Evolutionary conservation across 2,329 filamentous ascomycete genomes (phyloP).

Genomic region (Monosporascus ibericus): DNA sequence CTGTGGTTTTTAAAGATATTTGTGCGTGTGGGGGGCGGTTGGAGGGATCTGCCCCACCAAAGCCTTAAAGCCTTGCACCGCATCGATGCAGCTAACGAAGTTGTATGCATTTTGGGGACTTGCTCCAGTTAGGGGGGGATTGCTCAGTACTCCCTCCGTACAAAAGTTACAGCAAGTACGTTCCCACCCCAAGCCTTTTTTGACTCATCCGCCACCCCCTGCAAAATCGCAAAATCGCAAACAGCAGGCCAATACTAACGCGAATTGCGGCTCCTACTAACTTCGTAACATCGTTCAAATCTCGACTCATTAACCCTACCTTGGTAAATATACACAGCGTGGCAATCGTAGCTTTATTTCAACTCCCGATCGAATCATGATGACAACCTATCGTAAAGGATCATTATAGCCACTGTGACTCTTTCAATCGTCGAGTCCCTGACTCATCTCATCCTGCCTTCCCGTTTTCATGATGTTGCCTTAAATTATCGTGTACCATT

Average conservation of each 20-base stretch:
- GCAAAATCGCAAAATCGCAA: not conserved
- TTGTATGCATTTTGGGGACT: not conserved
- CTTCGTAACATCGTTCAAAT: too few relatives aligned
- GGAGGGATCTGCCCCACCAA: not conserved
- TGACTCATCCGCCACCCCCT: not conserved
- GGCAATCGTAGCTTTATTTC: too few relatives aligned
- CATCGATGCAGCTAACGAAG: not conserved
- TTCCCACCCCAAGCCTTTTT: not conserved
- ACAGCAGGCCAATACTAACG: not conserved
- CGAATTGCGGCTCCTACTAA: too few relatives aligned
- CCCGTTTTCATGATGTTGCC: not conserved
- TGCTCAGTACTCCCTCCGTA: too few relatives aligned
- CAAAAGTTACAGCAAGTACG: too few relatives aligned
- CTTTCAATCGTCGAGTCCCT: too few relatives aligned
- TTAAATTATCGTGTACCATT: not conserved
- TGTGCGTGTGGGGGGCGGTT: not conserved
- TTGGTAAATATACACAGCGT: too few relatives aligned
- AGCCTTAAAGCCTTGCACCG: not conserved
- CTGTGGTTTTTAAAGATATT: not conserved
- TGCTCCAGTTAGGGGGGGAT: too few relatives aligned
- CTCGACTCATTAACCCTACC: too few relatives aligned
- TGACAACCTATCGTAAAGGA: not conserved
- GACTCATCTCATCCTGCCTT: too few relatives aligned
- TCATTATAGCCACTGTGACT: too few relatives aligned
- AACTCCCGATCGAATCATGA: not conserved